These are phyloP conservation scores for Biscogniauxia marginata DNA, from an alignment of 2,329 filamentous ascomycete species.

Conservation along the genomic window DNA sequence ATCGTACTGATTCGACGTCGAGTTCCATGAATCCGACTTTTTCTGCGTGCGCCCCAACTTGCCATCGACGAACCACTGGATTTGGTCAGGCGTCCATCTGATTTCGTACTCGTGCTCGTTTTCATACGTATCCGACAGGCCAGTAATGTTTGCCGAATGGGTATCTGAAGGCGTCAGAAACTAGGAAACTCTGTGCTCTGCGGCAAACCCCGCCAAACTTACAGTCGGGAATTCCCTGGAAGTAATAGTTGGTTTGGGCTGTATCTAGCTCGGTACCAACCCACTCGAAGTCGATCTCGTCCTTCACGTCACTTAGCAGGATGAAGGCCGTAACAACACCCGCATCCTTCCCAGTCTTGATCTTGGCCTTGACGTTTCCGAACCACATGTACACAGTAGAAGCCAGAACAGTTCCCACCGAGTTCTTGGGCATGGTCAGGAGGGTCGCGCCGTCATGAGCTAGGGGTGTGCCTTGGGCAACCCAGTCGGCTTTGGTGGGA, in stretches of 20 bases:
- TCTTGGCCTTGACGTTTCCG: conserved; percentile 80
- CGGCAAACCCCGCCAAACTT: too few relatives aligned
- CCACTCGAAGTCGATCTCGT: conserved; percentile 98
- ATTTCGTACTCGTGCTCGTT: conserved; percentile 90
- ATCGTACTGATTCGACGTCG: conserved; percentile 74
- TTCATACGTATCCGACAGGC: conserved; percentile 65
- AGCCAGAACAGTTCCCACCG: conserved; percentile 83
- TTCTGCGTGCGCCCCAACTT: conserved; percentile 71
- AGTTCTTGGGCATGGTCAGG: conserved; percentile 84
- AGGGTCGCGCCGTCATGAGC: conserved; percentile 68
- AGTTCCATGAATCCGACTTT: conserved; percentile 81
- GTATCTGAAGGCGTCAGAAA: conserved; percentile 54
- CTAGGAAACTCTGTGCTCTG: conserved; percentile 1
- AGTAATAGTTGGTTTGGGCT: conserved; percentile 96
- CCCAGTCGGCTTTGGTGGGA: conserved; percentile 78
- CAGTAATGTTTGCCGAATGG: conserved; percentile 70
- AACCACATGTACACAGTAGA: conserved; percentile 93
- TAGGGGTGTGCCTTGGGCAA: conserved; percentile 75
- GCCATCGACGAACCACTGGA: conserved; percentile 88
- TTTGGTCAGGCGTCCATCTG: conserved; percentile 82
- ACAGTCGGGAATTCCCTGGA: conserved; percentile 91
- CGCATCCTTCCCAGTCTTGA: conserved; percentile 79
- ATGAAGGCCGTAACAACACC: conserved; percentile 99
- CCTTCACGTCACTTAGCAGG: conserved; percentile 90
- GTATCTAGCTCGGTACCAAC: conserved; percentile 74